Conservation (phyloP, 352 stramenopile species). For the Phytophthora cryptogea region DNA sequence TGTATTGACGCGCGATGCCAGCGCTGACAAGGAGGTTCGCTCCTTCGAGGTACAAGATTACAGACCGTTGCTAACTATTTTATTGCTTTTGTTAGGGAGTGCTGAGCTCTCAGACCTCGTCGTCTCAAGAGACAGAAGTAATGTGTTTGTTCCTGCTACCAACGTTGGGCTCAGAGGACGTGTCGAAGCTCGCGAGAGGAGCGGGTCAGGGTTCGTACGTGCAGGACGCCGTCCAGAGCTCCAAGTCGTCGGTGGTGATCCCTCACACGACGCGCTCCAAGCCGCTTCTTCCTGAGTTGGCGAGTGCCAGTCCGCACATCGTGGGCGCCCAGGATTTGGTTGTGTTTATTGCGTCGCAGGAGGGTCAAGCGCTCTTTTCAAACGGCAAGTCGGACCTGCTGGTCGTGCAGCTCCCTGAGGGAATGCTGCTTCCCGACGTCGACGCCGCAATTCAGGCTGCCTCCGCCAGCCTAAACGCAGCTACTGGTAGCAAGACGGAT, state of each 20-base stretch:
- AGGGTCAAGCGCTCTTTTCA: conserved; percentile 40
- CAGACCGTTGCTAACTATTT: conserved; percentile 7
- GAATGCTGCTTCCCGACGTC: conserved; percentile 36
- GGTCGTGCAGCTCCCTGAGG: conserved; percentile 55
- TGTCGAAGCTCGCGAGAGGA: conserved; percentile 41
- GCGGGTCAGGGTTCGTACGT: conserved; percentile 43
- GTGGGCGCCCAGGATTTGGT: conserved; percentile 26
- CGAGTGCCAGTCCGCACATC: conserved; percentile 29
- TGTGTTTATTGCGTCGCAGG: conserved; percentile 38
- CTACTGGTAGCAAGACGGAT: conserved; percentile 44
- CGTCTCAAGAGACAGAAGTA: conserved; percentile 39
- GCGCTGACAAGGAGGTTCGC: conserved; percentile 45
- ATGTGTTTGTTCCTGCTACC: conserved; percentile 64
- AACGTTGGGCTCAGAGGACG: conserved; percentile 46
- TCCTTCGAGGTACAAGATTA: background rate
- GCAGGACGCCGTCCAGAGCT: conserved; percentile 45
- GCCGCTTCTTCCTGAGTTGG: conserved; percentile 40
- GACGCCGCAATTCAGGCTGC: conserved; percentile 55
- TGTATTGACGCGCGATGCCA: conserved; percentile 32
- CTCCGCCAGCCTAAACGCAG: conserved; percentile 34
- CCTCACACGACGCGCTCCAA: conserved; percentile 68
- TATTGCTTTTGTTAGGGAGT: conserved; percentile 36
- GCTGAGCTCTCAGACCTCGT: conserved; percentile 29
- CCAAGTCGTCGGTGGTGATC: conserved; percentile 68
- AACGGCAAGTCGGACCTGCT: conserved; percentile 68